Conservation (phyloP, 2,329 filamentous ascomycete species). For the Sclerotinia borealis region DNA sequence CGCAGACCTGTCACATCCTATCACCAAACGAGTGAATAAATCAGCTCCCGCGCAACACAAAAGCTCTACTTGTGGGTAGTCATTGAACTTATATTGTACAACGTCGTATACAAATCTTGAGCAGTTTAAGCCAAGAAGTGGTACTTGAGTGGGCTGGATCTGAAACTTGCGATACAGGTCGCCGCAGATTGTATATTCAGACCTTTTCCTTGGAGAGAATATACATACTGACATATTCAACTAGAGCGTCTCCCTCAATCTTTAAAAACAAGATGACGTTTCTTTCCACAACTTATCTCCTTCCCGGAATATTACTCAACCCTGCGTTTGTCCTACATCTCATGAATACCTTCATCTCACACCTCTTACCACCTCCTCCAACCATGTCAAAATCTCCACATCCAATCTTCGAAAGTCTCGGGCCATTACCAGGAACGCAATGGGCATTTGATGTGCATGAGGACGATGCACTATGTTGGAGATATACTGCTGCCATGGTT, state of each 20-base stretch:
- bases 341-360: slow-evolving; percentile 36
- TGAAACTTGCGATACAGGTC: not conserved
- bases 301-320: slow-evolving; percentile 36
- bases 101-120: not conserved
- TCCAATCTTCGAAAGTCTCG: slow-evolving; percentile 27
- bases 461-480: slow-evolving; percentile 35
- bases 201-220: not conserved
- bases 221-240: not conserved
- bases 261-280: slow-evolving; percentile 23
- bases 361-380: slow-evolving; percentile 30
- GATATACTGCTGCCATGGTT: slow-evolving; percentile 36
- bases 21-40: not conserved
- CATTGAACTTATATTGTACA: not conserved
- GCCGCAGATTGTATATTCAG: not conserved
- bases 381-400: slow-evolving; percentile 28
- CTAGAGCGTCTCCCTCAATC: not conserved
- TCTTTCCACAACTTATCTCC: slow-evolving; percentile 28
- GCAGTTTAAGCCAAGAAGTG: not conserved
- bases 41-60: not conserved
- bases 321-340: slow-evolving; percentile 36
- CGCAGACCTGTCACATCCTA: not conserved
- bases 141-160: not conserved
- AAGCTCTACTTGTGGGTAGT: not conserved
- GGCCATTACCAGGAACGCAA: slow-evolving; percentile 28
- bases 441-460: slow-evolving; percentile 35